These are phyloP conservation scores for Amphirosellinia nigrospora DNA, from an alignment of 495 filamentous ascomycete genomes.

Conservation along the genomic window DNA sequence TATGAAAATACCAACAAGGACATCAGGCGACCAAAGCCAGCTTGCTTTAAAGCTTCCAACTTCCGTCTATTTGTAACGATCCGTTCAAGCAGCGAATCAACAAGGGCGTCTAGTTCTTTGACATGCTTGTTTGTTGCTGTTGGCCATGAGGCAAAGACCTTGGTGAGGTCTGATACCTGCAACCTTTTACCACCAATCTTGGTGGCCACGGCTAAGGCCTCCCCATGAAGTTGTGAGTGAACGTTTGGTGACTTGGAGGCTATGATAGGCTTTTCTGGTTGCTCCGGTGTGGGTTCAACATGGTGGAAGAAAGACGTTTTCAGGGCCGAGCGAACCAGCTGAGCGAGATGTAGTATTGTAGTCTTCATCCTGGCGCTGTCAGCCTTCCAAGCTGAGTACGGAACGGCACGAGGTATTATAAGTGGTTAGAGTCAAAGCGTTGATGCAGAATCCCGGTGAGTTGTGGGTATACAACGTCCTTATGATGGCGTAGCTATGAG, in stretches of 20 bases:
- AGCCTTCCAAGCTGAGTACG: not conserved
- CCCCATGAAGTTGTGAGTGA: slow-evolving; percentile 26
- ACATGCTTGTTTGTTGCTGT: slow-evolving; percentile 32
- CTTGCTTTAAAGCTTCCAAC: slow-evolving; percentile 37
- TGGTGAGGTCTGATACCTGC: slow-evolving; percentile 37
- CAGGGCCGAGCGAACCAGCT: slow-evolving; percentile 24
- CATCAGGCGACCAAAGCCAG: slow-evolving; percentile 37
- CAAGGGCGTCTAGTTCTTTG: slow-evolving; percentile 26
- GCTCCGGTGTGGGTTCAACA: slow-evolving; percentile 4
- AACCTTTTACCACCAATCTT: slow-evolving; percentile 34
- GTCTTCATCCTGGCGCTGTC: slow-evolving; percentile 28
- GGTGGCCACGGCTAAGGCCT: slow-evolving; percentile 30
- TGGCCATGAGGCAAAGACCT: slow-evolving; percentile 35
- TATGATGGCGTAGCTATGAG: not conserved
- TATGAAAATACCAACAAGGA: slow-evolving; percentile 31
- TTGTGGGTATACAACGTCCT: slow-evolving; percentile 12
- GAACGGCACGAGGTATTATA: slow-evolving; percentile 1
- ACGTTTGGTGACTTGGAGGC: not conserved
- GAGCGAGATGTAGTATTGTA: slow-evolving; percentile 29
- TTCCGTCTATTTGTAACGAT: slow-evolving; percentile 37
- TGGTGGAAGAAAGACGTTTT: slow-evolving; percentile 27
- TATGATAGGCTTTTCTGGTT: not conserved
- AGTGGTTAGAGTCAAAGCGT: slow-evolving; percentile 16
- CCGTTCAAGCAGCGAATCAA: slow-evolving; percentile 33
- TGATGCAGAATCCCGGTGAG: slow-evolving; percentile 12